Evolutionary conservation across 345 rosid genomes (phyloP).

Genomic region (Lumnitzera racemosa): DNA sequence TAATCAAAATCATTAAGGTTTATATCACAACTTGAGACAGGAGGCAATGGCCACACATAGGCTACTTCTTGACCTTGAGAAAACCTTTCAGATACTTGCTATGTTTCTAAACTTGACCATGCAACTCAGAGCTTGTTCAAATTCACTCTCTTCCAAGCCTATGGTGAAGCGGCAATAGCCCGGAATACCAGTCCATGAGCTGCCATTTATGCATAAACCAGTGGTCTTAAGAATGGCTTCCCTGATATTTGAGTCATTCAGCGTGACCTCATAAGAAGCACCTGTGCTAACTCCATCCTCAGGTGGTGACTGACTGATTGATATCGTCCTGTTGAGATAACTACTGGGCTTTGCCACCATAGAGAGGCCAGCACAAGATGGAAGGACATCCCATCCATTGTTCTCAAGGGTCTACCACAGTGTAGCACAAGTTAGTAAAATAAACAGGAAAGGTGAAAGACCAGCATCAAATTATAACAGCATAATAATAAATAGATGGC

Average conservation of each 20-base stretch:
- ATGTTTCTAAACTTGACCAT: conserved; percentile 44
- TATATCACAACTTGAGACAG: neutral
- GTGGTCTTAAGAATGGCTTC: conserved; percentile 59
- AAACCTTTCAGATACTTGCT: conserved; percentile 12
- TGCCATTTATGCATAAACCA: conserved; percentile 78
- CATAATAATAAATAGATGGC: too few species aligned
- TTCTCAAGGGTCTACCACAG: conserved; percentile 51
- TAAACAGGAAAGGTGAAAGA: neutral
- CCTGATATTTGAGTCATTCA: conserved; percentile 57
- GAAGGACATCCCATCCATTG: conserved; percentile 83
- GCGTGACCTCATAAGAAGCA: conserved; percentile 30
- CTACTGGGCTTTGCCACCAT: conserved; percentile 80
- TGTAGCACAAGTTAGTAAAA: neutral
- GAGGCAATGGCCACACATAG: neutral
- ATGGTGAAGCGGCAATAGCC: conserved; percentile 86
- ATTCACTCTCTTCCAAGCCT: conserved; percentile 63
- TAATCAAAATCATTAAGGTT: too few species aligned
- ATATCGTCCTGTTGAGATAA: conserved; percentile 47
- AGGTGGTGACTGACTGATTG: conserved; percentile 21
- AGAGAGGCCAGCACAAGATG: conserved; percentile 63
- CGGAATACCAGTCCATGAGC: conserved; percentile 80
- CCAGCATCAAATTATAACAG: too few species aligned
- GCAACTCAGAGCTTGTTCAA: conserved; percentile 65
- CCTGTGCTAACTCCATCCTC: conserved; percentile 5
- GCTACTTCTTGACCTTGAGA: neutral